Base-by-base conservation (phyloP, 2,329 filamentous ascomycete genomes). In the Thyridium curvatum region DNA sequence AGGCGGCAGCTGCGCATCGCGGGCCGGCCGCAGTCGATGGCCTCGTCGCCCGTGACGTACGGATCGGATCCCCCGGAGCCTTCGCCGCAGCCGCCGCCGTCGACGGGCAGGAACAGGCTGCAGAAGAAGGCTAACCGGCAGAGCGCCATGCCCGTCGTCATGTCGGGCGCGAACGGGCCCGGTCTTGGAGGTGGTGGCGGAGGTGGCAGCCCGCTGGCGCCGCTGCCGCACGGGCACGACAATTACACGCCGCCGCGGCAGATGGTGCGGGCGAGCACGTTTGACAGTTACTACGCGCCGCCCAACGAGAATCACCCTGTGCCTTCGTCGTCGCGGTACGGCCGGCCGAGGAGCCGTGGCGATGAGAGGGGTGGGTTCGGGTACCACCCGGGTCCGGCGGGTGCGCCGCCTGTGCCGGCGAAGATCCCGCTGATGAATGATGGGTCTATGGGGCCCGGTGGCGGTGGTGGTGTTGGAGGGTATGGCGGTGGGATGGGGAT, bases 401-500 rank as follows among this genome's bases (percentile, higher is more conserved):
- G 57, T 14, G 67, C 64, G 1, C 82, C 83, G 12, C 77, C 79
- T 0, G 72, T 86, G 35, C 83, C 84, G 4, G 80, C 81, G n/a
- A 87, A 87, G 60, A 65, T 86, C 8, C 81, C 82, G 1, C 58
- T 50, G 48, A 66, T 56, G 54, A 58, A 53, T 41, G 60, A 53
- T 41, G 60, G 54, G 16, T 54, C 50, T 12, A 39, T 56, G 32
- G n/a, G n/a, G n/a, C n/a, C 52, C 48, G 3, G 12, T 33, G 21
- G 38, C 48, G 32, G 37, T 52, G 41, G 41, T 16, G 30, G 36
- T 30, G 42, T 32, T 12, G 41, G 36, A 8, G 42, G 39, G 32
- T 37, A 21, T 42, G 47, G 35, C 28, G 45, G 18, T 12, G 26
- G 15, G 28, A 42, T 14, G 46, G 43, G 46, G 33, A 34, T 28